Evolutionary conservation across 2,329 filamentous ascomycete species (phyloP).

Genomic region (Corniculantispora saksenae): DNA sequence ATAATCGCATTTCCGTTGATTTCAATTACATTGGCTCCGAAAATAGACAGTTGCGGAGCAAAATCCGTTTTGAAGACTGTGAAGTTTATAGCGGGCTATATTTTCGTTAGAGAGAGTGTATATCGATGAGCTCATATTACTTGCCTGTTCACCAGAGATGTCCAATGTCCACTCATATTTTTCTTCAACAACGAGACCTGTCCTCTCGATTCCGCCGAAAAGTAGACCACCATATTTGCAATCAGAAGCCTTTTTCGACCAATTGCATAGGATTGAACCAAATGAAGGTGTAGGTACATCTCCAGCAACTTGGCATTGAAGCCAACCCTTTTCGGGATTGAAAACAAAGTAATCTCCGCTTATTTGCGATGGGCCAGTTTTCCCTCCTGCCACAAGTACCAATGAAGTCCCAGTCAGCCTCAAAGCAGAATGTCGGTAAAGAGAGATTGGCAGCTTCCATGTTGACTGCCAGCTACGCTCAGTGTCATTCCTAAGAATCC

Average conservation of each 20-base stretch:
- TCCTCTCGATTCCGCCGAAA: slow-evolving; percentile 68
- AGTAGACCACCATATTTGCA: slow-evolving; percentile 59
- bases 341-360: slow-evolving; percentile 58
- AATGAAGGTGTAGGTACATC: slow-evolving; percentile 41
- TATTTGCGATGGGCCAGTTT: slow-evolving; percentile 48
- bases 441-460: slow-evolving; percentile 65
- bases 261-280: slow-evolving; percentile 42
- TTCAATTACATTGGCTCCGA: slow-evolving; percentile 33
- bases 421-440: slow-evolving; percentile 74
- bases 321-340: slow-evolving; percentile 49
- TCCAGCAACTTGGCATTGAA: slow-evolving; percentile 41
- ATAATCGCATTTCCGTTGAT: slow-evolving; percentile 27
- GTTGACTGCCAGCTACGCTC: slow-evolving; percentile 60
- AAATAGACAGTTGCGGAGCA: slow-evolving; percentile 28
- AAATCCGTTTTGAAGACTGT: not conserved
- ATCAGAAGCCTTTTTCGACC: slow-evolving; percentile 26
- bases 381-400: slow-evolving; percentile 65
- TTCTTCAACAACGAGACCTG: slow-evolving; percentile 63
- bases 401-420: slow-evolving; percentile 49
- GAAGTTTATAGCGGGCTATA: slow-evolving; percentile 3
- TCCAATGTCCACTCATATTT: slow-evolving; percentile 66
- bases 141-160: slow-evolving; percentile 39
- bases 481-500: slow-evolving; percentile 62
- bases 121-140: slow-evolving; percentile 19
- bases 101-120: not conserved